Evolutionary conservation across 805 yeast species (phyloP).

Genomic region (Yamadazyma nakazawae): DNA sequence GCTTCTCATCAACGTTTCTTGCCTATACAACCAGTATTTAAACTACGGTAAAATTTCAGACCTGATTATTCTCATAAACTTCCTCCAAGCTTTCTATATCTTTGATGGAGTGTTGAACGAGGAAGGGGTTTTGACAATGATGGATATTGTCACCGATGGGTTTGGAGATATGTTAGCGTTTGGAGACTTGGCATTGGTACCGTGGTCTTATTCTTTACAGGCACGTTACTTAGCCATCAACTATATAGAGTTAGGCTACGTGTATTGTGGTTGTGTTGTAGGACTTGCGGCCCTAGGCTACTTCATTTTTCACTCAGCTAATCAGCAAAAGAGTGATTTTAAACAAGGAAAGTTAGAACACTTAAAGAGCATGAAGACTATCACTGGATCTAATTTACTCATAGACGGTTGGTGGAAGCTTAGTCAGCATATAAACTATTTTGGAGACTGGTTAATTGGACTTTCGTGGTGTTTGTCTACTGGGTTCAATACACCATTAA

Average conservation of each 20-base stretch:
- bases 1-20: constrained; percentile 73
- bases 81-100: constrained; percentile 76
- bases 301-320: constrained; percentile 79
- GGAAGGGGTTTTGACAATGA: constrained; percentile 87
- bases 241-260: constrained; percentile 51
- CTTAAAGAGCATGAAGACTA: constrained; percentile 59
- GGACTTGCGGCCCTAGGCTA: constrained; percentile 60
- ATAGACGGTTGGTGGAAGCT: constrained; percentile 96
- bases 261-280: constrained; percentile 39
- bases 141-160: constrained; percentile 95
- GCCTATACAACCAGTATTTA: constrained; percentile 77
- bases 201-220: constrained; percentile 87
- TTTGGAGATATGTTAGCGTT: constrained; percentile 95
- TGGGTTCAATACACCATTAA: constrained; percentile 73
- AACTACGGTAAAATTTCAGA: constrained; percentile 58
- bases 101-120: constrained; percentile 92
- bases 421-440: constrained; percentile 90
- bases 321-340: constrained; percentile 81
- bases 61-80: constrained; percentile 65
- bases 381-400: constrained; percentile 74
- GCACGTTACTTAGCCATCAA: constrained; percentile 62
- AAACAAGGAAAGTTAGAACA: constrained; percentile 71
- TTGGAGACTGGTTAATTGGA: constrained; percentile 93
- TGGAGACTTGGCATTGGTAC: constrained; percentile 91
- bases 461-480: constrained; percentile 92